phyloP scores from a whole-genome alignment of 2,329 filamentous ascomycete species.

The Tolypocladium tropicale region DNA sequence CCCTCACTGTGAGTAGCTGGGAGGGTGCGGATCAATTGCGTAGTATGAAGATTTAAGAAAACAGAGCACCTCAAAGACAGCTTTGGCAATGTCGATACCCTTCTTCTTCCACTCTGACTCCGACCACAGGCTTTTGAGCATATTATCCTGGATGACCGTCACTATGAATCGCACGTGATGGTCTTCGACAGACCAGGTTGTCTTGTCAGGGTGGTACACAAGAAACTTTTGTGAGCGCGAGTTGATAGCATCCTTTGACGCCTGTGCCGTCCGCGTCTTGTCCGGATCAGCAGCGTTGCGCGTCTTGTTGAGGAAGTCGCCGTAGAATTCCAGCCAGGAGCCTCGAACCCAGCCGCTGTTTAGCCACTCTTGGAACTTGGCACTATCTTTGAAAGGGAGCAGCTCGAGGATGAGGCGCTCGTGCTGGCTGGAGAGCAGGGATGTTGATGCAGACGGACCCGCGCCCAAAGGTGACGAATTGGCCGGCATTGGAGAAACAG shows the following conservation, averaged over 20 bases:
- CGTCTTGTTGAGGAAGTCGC: constrained; percentile 16
- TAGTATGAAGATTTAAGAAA: constrained; percentile 17
- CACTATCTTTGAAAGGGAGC: constrained; percentile 23
- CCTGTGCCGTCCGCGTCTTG: constrained; percentile 19
- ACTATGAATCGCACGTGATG: constrained; percentile 28
- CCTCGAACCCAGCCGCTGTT: constrained; percentile 18
- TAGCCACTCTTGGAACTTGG: constrained; percentile 26
- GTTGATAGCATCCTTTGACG: constrained; percentile 20
- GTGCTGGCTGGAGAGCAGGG: constrained; percentile 18
- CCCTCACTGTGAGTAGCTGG: constrained; percentile 13
- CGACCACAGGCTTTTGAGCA: constrained; percentile 21
- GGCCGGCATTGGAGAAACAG: not conserved
- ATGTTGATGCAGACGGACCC: not conserved
- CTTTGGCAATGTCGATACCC: constrained; percentile 19
- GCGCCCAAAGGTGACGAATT: not conserved
- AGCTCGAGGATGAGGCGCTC: constrained; percentile 28
- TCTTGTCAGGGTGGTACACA: constrained; percentile 26
- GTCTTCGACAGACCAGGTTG: constrained; percentile 23
- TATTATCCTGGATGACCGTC: constrained; percentile 22
- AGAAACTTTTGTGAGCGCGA: constrained; percentile 17
- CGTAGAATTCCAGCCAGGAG: constrained; percentile 26
- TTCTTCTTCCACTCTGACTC: constrained; percentile 16
- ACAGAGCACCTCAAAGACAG: constrained; percentile 26
- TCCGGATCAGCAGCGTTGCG: constrained; percentile 16
- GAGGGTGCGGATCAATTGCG: constrained; percentile 13